These are phyloP conservation scores for Radiomyces spectabilis DNA, from an alignment of 192 early-diverging fungal species.

Conservation along the genomic window DNA sequence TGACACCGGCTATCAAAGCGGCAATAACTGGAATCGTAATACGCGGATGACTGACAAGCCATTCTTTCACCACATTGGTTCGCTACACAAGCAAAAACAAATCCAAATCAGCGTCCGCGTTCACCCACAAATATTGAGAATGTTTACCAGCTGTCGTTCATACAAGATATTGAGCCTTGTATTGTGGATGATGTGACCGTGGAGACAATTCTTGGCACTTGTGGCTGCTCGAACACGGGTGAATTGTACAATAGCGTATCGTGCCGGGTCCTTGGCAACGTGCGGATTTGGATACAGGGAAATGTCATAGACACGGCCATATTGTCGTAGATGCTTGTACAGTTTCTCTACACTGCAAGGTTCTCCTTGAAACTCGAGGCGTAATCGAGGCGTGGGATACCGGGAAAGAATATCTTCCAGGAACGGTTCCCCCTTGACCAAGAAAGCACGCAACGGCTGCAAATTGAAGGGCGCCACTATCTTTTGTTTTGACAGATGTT, in stretches of 20 bases:
- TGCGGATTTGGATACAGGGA: conserved; percentile 43
- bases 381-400: conserved; percentile 42
- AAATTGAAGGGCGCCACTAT: conserved; percentile 64
- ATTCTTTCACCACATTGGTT: conserved; percentile 53
- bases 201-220: conserved; percentile 86
- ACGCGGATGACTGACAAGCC: conserved; percentile 70
- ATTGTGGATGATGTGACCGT: conserved; percentile 66
- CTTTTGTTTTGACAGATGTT: conserved; percentile 45
- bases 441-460: conserved; percentile 50
- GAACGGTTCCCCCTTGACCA: conserved; percentile 66
- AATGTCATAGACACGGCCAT: conserved; percentile 81
- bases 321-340: conserved; percentile 66
- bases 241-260: conserved; percentile 78
- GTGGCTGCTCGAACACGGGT: conserved; percentile 74
- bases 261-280: conserved; percentile 64
- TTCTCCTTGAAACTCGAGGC: conserved; percentile 72
- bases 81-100: conserved; percentile 15
- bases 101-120: conserved; percentile 5
- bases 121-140: not conserved
- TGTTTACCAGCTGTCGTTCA: conserved; percentile 41
- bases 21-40: conserved; percentile 71
- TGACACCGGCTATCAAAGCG: conserved; percentile 64
- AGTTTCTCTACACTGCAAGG: conserved; percentile 61
- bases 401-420: conserved; percentile 60
- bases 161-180: conserved; percentile 58